phyloP scores from a whole-genome alignment of 805 yeast species.

The Hanseniaspora meyeri region DNA sequence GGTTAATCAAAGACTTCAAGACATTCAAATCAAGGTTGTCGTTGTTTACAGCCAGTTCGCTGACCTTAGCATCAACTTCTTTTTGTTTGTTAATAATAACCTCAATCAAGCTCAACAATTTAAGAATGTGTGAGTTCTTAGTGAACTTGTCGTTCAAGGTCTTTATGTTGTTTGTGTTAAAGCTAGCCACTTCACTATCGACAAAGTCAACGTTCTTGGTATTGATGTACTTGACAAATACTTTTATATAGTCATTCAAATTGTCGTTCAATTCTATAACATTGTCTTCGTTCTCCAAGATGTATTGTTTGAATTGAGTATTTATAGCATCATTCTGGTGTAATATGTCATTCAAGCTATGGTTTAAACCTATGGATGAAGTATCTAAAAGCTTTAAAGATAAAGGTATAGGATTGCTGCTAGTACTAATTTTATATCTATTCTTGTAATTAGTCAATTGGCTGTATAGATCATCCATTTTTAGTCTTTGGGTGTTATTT shows the following conservation, averaged over 20 bases:
- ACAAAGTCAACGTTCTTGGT: background rate
- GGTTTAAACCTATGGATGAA: constrained; percentile 8
- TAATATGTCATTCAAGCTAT: background rate
- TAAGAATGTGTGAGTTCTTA: background rate
- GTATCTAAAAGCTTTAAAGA: constrained; percentile 9
- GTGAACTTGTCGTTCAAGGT: background rate
- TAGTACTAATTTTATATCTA: background rate
- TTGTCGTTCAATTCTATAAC: constrained; percentile 4
- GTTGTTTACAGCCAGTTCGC: background rate
- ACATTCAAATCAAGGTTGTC: background rate
- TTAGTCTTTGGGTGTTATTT: background rate
- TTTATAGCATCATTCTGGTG: constrained; percentile 3
- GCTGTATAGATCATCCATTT: background rate
- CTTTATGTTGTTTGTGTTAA: background rate
- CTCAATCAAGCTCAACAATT: background rate
- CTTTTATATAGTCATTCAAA: background rate
- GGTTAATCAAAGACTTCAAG: background rate
- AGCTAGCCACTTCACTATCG: background rate
- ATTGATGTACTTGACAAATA: background rate
- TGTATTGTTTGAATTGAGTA: background rate
- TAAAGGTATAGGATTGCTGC: constrained; percentile 4
- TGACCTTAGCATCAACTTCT: background rate
- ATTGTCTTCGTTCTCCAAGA: background rate
- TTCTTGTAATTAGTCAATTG: background rate
- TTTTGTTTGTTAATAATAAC: background rate